Evolutionary conservation across 2,329 filamentous ascomycete genomes (phyloP), one percentile per base, ranked within the genome.

Genomic region (Diplodia scrobiculata): DNA sequence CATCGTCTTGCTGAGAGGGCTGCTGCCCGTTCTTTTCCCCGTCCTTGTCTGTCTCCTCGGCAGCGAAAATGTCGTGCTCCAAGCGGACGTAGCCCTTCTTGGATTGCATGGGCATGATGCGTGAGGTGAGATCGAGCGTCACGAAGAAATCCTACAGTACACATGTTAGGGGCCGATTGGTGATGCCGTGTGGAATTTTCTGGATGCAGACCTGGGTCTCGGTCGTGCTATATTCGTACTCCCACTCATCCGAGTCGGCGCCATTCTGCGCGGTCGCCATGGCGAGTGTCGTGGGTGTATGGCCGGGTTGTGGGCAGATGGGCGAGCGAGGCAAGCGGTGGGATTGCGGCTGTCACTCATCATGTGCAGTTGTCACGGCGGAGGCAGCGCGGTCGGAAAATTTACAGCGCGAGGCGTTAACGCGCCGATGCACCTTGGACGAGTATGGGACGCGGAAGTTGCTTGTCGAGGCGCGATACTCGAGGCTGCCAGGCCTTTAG

Each of bases 161-260:
- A n/a, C 17, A 29, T 41, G 38, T 62, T 2, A 62, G 58, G n/a
- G 27, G 10, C 17, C 10, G 13, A 5, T 21, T 6, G 36, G 11
- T 5, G 13, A 36, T 32, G 45, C 27, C 10, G 63, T 51, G 38
- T 58, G 25, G 13, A 29, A 29, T 67, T 67, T 68, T 50, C 53
- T 29, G 19, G 38, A 25, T n/a, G 27, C 32, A 10, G 21, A 84
- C 84, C 76, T 84, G 84, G 29, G 80, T 83, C 62, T 84, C 81
- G 7, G 77, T 79, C 6, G 80, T 76, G 70, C 83, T 75, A 69
- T 87, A 87, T 70, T 88, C 85, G 73, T 87, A 88, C 70, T 88
- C 86, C 78, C 83, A 87, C n/a, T 86, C 78, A n/a, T 80, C 79
- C 17, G 78, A 73, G 41, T 76, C 70, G 17, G 41, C 36, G 36